Conservation (phyloP, 495 filamentous ascomycete genomes). For the Penicillium odoratum region DNA sequence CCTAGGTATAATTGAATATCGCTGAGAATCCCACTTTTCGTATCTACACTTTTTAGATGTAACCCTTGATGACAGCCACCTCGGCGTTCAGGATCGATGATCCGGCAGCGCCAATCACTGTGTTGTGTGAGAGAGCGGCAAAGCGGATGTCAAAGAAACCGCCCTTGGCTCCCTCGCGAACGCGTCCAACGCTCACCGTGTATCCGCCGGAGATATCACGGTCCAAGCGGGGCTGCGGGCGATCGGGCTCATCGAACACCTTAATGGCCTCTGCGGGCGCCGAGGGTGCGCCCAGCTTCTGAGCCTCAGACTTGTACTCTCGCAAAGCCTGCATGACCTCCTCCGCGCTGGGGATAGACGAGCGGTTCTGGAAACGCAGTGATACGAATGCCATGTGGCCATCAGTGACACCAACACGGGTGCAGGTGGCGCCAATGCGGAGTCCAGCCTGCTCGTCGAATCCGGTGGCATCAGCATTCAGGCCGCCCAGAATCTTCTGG, state of each 20-base stretch:
- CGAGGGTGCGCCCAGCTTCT: slow-evolving; percentile 72
- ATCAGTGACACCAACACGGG: slow-evolving; percentile 79
- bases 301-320: slow-evolving; percentile 72
- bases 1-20: slow-evolving; percentile 26
- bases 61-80: slow-evolving; percentile 87
- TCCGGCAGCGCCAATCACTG: slow-evolving; percentile 91
- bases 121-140: slow-evolving; percentile 81
- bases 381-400: slow-evolving; percentile 84
- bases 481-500: slow-evolving; percentile 74
- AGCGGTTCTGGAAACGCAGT: slow-evolving; percentile 63
- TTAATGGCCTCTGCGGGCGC: slow-evolving; percentile 71
- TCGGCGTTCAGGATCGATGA: slow-evolving; percentile 94
- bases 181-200: slow-evolving; percentile 76
- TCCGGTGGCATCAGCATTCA: slow-evolving; percentile 64
- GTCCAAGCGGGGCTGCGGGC: slow-evolving; percentile 84
- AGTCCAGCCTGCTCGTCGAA: slow-evolving; percentile 64
- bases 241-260: slow-evolving; percentile 76
- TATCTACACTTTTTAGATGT: slow-evolving; percentile 52
- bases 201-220: slow-evolving; percentile 73
- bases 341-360: slow-evolving; percentile 56
- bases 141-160: slow-evolving; percentile 83
- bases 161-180: slow-evolving; percentile 67
- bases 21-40: slow-evolving; percentile 29
- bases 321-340: slow-evolving; percentile 68
- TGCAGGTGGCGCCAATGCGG: slow-evolving; percentile 76